Conservation (phyloP, 192 early-diverging fungal species). For the Rhizophagus sp. region DNA sequence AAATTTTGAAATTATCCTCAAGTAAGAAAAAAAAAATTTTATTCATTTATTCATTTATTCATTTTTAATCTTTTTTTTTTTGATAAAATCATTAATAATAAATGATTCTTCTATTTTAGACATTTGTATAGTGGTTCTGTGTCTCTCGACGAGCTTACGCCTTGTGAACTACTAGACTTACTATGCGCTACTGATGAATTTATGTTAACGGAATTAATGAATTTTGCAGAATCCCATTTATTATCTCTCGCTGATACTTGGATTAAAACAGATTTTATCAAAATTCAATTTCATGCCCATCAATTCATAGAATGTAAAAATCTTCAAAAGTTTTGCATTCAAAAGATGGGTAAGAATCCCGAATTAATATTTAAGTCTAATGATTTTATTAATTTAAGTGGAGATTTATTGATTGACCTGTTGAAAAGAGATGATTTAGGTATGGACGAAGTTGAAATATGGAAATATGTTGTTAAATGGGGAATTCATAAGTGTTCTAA, state of each 20-base stretch:
- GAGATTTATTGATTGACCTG: not conserved
- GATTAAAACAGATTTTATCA: not conserved
- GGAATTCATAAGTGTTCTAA: not conserved
- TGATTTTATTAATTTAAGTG: not conserved
- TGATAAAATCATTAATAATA: too few relatives aligned
- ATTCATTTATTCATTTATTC: not conserved
- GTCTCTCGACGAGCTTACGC: not conserved
- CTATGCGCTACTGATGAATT: not conserved
- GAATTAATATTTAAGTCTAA: not conserved
- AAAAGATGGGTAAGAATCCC: not conserved
- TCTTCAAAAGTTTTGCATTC: not conserved
- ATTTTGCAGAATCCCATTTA: not conserved
- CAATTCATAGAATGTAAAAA: not conserved
- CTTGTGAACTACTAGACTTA: not conserved
- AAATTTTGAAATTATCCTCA: slow-evolving; percentile 1
- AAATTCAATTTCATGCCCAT: not conserved
- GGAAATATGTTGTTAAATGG: not conserved
- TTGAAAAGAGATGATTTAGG: not conserved
- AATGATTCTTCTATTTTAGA: too few relatives aligned
- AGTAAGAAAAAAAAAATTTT: not conserved
- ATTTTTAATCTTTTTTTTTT: not conserved
- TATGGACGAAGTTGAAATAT: slow-evolving; percentile 1
- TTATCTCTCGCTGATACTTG: not conserved
- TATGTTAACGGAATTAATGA: not conserved
- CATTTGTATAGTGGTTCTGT: not conserved